phyloP scores from a whole-genome alignment of 2,329 filamentous ascomycete genomes.

The Alternaria ethzedia region DNA sequence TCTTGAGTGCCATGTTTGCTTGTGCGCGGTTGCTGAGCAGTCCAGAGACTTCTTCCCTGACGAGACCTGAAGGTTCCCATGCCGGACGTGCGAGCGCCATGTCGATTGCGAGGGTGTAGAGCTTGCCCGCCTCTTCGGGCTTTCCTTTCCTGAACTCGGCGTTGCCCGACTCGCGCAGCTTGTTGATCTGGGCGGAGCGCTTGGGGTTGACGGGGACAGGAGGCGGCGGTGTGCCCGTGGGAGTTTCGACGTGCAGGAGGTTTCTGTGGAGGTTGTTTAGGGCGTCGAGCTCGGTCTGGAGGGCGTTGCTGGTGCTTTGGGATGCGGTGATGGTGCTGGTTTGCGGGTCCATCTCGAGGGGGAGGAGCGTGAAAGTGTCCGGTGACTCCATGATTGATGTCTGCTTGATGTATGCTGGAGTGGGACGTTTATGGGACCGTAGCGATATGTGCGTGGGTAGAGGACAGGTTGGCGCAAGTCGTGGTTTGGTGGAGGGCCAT shows the following conservation, averaged over 20 bases:
- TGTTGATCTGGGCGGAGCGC: slow-evolving; percentile 83
- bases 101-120: slow-evolving; percentile 85
- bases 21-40: slow-evolving; percentile 89
- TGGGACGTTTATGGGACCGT: background rate
- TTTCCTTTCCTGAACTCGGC: slow-evolving; percentile 78
- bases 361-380: slow-evolving; percentile 81
- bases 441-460: background rate
- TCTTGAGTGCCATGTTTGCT: slow-evolving; percentile 81
- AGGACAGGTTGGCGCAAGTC: background rate
- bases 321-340: slow-evolving; percentile 72
- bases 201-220: slow-evolving; percentile 93
- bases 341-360: slow-evolving; percentile 79
- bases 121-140: slow-evolving; percentile 75
- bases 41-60: slow-evolving; percentile 81
- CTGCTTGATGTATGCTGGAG: background rate
- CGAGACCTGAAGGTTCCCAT: slow-evolving; percentile 87
- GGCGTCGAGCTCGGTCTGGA: slow-evolving; percentile 62
- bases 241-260: slow-evolving; percentile 69
- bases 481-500: slow-evolving; percentile 14
- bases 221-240: slow-evolving; percentile 75
- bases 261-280: slow-evolving; percentile 81
- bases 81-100: slow-evolving; percentile 83
- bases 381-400: slow-evolving; percentile 40
- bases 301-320: slow-evolving; percentile 48
- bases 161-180: slow-evolving; percentile 90